Base-by-base conservation (phyloP, 2,329 filamentous ascomycete species). In the Atkinsonella texensis region DNA sequence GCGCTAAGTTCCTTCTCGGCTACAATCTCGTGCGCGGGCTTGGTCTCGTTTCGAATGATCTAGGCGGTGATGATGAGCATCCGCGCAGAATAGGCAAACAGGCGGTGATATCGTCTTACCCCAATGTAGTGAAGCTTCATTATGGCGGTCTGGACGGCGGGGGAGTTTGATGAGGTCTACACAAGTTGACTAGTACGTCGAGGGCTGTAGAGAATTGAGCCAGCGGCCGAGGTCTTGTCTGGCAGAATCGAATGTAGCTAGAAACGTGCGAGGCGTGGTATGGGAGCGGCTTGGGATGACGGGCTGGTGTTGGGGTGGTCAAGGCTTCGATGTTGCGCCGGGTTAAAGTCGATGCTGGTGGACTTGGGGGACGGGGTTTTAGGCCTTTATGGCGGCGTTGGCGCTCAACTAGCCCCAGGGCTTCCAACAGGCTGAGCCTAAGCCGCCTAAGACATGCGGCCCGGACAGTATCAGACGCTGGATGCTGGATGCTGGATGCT, bases 91-190 rank as follows among this genome's bases (percentile, higher is more conserved):
- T 23, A 59, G 56, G 48, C 54, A 55, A 55, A 52, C 50, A 53
- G 53, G 48, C 54, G 55, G 56, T 57, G 55, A 56, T 55, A 56
- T 65, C 83, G 57, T 33, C 53, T 52, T 83, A 93, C 88, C 62
- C 87, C 88, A 65, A 94, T 88, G 71, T 93, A 93, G 69, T 86
- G 78, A 68, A 93, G 74, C 81, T 90, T 91, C 87, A 91, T 91
- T 65, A 62, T 83, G 70, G 56, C 49, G 38, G 47, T 23, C 46
- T 28, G 28, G 15, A 35, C 28, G 28, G 42, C 32, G 49, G 49
- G 28, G n/a, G 10, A 12, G 4, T 23, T 40, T 17, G 15, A 17
- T 20, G 10, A n/a, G 12, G 15, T 45, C 15, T 20, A 38, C 23
- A 32, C 8, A 35, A 18, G 40, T 28, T 28, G 28, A 8, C 28